These are phyloP conservation scores for Punica granatum DNA, from an alignment of 345 rosid genomes.

Conservation along the genomic window DNA sequence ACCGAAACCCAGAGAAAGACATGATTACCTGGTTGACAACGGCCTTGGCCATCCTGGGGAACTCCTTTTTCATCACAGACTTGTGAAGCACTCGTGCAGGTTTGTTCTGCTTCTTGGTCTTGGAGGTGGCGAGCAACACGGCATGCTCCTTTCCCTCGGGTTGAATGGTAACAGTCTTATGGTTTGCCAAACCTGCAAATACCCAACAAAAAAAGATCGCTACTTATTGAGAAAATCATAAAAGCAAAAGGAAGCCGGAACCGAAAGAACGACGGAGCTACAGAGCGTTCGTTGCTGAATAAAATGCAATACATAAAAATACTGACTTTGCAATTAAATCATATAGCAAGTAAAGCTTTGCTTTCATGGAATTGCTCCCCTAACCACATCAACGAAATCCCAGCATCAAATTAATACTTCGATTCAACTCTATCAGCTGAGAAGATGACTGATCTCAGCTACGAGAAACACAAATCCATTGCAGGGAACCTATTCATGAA, in stretches of 20 bases:
- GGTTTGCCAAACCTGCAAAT: background rate
- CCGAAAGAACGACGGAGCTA: background rate
- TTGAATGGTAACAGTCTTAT: background rate
- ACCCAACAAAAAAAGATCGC: background rate
- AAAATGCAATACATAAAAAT: too few relatives aligned
- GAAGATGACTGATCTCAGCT: too few relatives aligned
- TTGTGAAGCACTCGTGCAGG: background rate
- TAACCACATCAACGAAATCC: background rate
- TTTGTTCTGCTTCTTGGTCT: background rate
- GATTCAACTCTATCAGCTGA: too few relatives aligned
- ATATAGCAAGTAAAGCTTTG: too few relatives aligned
- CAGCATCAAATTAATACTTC: too few relatives aligned
- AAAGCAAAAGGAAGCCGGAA: background rate
- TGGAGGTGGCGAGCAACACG: background rate
- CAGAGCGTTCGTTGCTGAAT: too few relatives aligned
- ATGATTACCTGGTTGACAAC: conserved; percentile 1
- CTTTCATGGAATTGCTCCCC: background rate
- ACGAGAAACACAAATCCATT: background rate
- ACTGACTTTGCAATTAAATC: too few relatives aligned
- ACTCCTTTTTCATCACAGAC: background rate
- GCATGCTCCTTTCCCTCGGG: background rate
- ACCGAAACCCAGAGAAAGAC: too few relatives aligned
- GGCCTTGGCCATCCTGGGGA: background rate
- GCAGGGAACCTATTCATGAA: background rate
- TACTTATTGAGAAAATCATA: background rate